Percentiles rank a stretch among this genome's conserved stretches.
Evolutionary conservation across 768 basidiomycete species (phyloP).

Genomic region (Hygrophorus russula): DNA sequence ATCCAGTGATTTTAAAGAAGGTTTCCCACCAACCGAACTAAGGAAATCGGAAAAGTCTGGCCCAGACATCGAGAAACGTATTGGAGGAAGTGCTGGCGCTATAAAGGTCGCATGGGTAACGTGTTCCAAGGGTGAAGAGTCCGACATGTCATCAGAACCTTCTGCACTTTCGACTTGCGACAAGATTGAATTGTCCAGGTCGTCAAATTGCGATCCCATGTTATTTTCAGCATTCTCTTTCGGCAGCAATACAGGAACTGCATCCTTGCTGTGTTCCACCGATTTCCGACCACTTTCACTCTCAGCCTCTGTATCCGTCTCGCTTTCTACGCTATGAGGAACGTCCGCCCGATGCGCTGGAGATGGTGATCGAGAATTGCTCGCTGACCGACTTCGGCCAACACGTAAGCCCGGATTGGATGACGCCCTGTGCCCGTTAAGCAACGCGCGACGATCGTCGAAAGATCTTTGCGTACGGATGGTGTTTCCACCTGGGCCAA

Average conservation of each 20-base stretch:
- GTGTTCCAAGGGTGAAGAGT: slow-evolving; percentile 55
- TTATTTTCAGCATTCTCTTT: slow-evolving; percentile 3
- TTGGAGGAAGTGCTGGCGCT: slow-evolving; percentile 80
- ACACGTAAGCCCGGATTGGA: slow-evolving; percentile 19
- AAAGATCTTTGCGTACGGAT: slow-evolving; percentile 14
- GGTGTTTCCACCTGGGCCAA: slow-evolving; percentile 17
- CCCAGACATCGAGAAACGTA: slow-evolving; percentile 81
- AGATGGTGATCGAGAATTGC: slow-evolving; percentile 39
- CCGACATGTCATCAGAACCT: slow-evolving; percentile 33
- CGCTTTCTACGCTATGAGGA: slow-evolving; percentile 63
- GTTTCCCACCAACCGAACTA: slow-evolving; percentile 41
- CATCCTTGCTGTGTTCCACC: slow-evolving; percentile 1
- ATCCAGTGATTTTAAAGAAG: slow-evolving; percentile 35
- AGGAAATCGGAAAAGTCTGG: slow-evolving; percentile 74
- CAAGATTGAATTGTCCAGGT: slow-evolving; percentile 10
- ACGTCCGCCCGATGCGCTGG: slow-evolving; percentile 60
- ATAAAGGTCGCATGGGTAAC: slow-evolving; percentile 69
- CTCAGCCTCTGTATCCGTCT: slow-evolving; percentile 61
- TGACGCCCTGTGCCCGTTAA: slow-evolving; percentile 13
- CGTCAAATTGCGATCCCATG: slow-evolving; percentile 13
- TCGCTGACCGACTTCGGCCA: slow-evolving; percentile 20
- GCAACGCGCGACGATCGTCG: slow-evolving; percentile 12
- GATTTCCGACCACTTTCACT: slow-evolving; percentile 23
- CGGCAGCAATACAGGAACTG: slow-evolving; percentile 13
- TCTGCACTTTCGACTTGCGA: slow-evolving; percentile 22